Conservation (phyloP, 2,329 filamentous ascomycete species). For the Achaetomium macrosporum region DNA sequence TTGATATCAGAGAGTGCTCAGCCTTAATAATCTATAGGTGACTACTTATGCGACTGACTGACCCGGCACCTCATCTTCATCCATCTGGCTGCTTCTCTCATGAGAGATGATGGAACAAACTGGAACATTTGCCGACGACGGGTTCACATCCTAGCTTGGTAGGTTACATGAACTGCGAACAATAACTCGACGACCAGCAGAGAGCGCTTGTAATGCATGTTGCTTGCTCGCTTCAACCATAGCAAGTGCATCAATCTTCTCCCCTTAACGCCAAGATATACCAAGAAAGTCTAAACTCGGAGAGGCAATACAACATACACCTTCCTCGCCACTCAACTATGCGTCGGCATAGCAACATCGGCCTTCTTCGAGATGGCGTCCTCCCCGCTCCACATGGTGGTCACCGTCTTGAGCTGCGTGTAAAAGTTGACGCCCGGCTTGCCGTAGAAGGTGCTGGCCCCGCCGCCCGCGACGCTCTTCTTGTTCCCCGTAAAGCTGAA, state of each 20-base stretch:
- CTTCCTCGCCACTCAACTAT: constrained; percentile 26
- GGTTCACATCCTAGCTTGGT: too few species aligned
- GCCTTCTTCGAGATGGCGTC: constrained; percentile 84
- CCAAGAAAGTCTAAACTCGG: not conserved
- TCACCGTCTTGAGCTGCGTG: constrained; percentile 97
- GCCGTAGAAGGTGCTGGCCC: constrained; percentile 92
- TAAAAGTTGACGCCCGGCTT: constrained; percentile 90
- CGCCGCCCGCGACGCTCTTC: constrained; percentile 86
- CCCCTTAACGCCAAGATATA: not conserved
- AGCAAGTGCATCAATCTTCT: not conserved
- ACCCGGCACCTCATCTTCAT: too few species aligned
- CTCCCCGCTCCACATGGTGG: constrained; percentile 78
- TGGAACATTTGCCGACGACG: too few species aligned
- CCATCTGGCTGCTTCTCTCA: too few species aligned
- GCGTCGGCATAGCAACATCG: constrained; percentile 76
- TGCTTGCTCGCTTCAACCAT: not conserved
- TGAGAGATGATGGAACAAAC: too few species aligned
- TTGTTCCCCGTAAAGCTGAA: constrained; percentile 75
- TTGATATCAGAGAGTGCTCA: too few species aligned
- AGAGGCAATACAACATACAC: not conserved
- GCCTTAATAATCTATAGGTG: too few species aligned
- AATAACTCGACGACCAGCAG: too few species aligned
- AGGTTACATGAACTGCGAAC: too few species aligned
- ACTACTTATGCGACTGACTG: too few species aligned
- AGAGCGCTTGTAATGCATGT: not conserved